Base-by-base conservation (phyloP, 805 yeast species). In the Myxozyma neglecta region DNA sequence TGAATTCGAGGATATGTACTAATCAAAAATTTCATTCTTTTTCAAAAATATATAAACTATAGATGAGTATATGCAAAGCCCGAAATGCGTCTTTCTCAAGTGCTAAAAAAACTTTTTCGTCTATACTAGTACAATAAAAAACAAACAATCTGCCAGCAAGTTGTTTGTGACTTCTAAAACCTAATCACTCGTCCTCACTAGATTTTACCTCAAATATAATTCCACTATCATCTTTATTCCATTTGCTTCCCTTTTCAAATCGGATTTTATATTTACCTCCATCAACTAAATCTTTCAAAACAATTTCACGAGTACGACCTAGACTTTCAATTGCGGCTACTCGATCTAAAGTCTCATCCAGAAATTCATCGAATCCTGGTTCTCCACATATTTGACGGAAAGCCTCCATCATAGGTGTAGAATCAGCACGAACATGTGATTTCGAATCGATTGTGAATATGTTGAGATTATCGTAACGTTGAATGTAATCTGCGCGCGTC, bases 401-500 rank as follows among this genome's bases (percentile, higher is more conserved):
- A 5, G 93, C 96, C 67, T 92, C 81, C 96, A 89, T 88, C 96
- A 89, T 89, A 1, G 93, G 92, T 1, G 88, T 87, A 8, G 90
- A 85, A 72, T 89, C 96, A 0, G 96, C 93, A 40, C 88, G 77
- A 2, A 89, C 96, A 34, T 74, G 69, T 0, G 90, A 84, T 60
- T 83, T 81, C 0, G 89, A 83, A 73, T 89, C 94, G 57, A 89
- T 84, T 1, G 96, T 87, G 73, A 89, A 89, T 34, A 89, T 83
- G 72, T 89, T 89, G 66, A 89, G 75, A 66, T 87, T 84, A 71
- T 89, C 96, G 71, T 86, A 88, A 32, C 72, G 76, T 69, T 88
- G 89, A 60, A 89, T 89, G 70, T 82, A 89, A 72, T 89, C 96
- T 1, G 90, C 84, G 57, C 96, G 76, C 0, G 96, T 89, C 96